phyloP scores from a whole-genome alignment of 306 rosid species.

The Rosa chinensis region DNA sequence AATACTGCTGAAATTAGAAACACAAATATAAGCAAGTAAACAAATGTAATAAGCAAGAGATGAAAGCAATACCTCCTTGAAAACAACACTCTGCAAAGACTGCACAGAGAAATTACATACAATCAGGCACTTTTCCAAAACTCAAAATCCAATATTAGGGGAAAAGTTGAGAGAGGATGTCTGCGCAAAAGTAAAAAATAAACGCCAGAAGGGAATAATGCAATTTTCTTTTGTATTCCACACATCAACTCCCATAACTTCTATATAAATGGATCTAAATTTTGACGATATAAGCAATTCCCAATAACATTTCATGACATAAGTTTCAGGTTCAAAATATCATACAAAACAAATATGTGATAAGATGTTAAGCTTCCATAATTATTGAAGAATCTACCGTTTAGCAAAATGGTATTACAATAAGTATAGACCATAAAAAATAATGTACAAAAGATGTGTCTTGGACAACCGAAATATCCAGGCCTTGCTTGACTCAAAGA shows the following conservation, averaged over 20 bases:
- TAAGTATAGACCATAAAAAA: not conserved
- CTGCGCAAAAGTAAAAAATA: constrained; percentile 4
- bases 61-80: constrained; percentile 75
- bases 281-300: not conserved
- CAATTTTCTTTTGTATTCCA: not conserved
- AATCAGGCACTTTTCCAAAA: constrained; percentile 40
- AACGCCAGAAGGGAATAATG: not conserved
- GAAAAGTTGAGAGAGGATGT: not conserved
- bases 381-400: not conserved
- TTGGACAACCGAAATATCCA: not conserved
- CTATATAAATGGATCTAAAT: not conserved
- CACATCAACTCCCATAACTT: not conserved
- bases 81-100: constrained; percentile 98
- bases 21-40: not conserved
- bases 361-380: not conserved
- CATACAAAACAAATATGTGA: not conserved
- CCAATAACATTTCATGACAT: not conserved
- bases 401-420: not conserved
- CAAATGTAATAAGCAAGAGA: constrained; percentile 3
- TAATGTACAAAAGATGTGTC: not conserved
- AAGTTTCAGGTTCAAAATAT: not conserved
- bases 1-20: not conserved
- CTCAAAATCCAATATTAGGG: constrained; percentile 5
- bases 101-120: constrained; percentile 47
- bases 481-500: not conserved